Base-by-base conservation (phyloP, 1,284 basidiomycete species). In the Leccinum laetum region DNA sequence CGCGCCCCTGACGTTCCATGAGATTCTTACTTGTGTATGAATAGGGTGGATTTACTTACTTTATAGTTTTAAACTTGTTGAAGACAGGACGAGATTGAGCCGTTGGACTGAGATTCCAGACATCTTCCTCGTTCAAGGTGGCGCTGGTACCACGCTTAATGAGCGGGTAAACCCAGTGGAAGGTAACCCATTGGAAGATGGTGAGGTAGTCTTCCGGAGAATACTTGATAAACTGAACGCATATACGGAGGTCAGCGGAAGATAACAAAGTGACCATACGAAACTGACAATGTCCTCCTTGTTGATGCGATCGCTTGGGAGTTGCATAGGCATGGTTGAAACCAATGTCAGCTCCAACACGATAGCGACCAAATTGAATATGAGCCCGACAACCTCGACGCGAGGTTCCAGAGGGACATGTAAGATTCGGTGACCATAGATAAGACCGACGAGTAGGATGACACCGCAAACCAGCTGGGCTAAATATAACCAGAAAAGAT, bases 111-210 rank as follows among this genome's bases (percentile, higher is more conserved):
- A 92, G 78, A 4, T 74, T 65, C 78, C 87, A 90, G 0, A 92
- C 82, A 66, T 91, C 89, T 2, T 79, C 77, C 60, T 87, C 84
- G 53, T 84, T 79, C 58, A 91, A 75, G 29, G 84, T 85, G n/a
- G 76, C 77, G 46, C 72, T 69, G 4, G 81, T 82, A 14, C 88
- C 88, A 57, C 81, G 70, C 53, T 73, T 72, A 72, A 92, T 83
- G 56, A 91, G 79, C 0, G 84, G 82, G 65, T 81, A 79, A 65
- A 91, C 78, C 91, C 91, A 92, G 29, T 75, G 75, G 74, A 92
- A 92, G 1, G 86, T 86, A n/a, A 86, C 70, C 87, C 90, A 91
- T n/a, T 85, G 82, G 77, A 83, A 83, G 9, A 92, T 79, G 0
- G 84, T 84, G 32, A 86, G 86, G 62, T 84, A 83, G 71, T 92